Conservation (phyloP, 306 rosid species). For the Cicer cuneatum region DNA sequence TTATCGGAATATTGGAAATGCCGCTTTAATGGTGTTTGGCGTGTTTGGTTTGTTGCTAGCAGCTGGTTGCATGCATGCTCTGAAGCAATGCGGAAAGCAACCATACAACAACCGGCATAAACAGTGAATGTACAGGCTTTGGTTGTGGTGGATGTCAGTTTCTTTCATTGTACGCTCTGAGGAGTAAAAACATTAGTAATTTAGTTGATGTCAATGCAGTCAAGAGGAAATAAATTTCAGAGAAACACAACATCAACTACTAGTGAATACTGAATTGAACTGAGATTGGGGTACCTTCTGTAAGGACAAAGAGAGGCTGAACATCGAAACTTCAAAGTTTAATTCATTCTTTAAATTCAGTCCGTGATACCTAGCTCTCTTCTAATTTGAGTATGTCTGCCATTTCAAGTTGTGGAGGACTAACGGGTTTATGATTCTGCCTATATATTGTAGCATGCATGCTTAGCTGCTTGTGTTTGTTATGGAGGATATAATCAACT, state of each 20-base stretch:
- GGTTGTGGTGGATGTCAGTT: conserved; percentile 35
- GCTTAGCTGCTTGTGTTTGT: conserved; percentile 44
- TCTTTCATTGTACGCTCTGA: conserved; percentile 34
- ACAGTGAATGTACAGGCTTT: conserved; percentile 51
- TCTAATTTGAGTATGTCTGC: conserved; percentile 35
- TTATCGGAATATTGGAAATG: conserved; percentile 65
- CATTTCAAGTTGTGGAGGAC: conserved; percentile 24
- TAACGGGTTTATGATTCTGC: conserved; percentile 37
- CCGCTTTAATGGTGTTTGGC: conserved; percentile 65
- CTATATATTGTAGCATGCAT: conserved; percentile 47
- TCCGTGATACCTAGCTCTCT: conserved; percentile 39
- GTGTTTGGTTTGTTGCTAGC: conserved; percentile 73
- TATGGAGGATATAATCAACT: conserved; percentile 41
- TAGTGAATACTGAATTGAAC: conserved; percentile 37
- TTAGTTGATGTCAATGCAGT: conserved; percentile 39
- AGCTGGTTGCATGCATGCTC: conserved; percentile 77
- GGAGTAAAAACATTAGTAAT: conserved; percentile 36
- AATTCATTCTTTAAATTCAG: conserved; percentile 40
- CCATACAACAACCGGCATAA: conserved; percentile 84
- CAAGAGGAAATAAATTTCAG: conserved; percentile 34
- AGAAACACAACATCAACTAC: conserved; percentile 31
- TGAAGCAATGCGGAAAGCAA: conserved; percentile 89
- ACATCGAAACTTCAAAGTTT: conserved; percentile 36
- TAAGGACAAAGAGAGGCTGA: conserved; percentile 26
- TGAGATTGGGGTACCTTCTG: conserved; percentile 42